These are phyloP conservation scores for Phytophthora sansomeana DNA, from an alignment of 352 stramenopile genomes.

Conservation along the genomic window DNA sequence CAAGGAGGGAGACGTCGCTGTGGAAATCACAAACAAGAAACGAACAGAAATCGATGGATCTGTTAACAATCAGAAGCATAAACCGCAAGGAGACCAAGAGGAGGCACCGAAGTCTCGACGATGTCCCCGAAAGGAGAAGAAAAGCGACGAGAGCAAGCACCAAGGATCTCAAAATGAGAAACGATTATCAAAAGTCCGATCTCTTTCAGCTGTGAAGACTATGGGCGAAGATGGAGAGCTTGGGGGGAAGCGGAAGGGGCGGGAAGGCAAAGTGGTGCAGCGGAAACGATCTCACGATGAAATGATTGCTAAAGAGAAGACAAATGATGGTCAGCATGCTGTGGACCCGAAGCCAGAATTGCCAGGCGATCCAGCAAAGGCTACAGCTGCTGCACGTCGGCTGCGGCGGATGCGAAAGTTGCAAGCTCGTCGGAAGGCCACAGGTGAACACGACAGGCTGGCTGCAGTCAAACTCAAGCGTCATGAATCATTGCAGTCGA, in stretches of 20 bases:
- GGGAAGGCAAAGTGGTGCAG: neutral
- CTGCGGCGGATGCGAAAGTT: slow-evolving; percentile 31
- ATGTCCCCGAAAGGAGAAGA: neutral
- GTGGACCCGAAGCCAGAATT: neutral
- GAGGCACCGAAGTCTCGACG: neutral
- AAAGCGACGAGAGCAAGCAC: neutral
- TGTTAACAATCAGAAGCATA: neutral
- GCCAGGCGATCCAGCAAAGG: slow-evolving; percentile 5
- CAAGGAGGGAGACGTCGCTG: neutral
- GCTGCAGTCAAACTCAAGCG: slow-evolving; percentile 23
- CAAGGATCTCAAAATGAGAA: neutral
- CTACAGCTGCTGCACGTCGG: slow-evolving; percentile 8
- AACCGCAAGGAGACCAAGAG: neutral
- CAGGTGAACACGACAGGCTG: slow-evolving; percentile 18
- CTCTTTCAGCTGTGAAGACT: neutral
- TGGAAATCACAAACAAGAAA: neutral
- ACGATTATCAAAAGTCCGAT: neutral
- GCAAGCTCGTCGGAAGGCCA: slow-evolving; percentile 22
- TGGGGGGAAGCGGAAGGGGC: neutral
- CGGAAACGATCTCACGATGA: slow-evolving; percentile 15
- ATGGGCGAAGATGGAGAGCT: neutral
- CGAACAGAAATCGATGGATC: neutral
- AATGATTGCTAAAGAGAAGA: neutral
- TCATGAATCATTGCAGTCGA: slow-evolving; percentile 1
- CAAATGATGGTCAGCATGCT: neutral